Percentiles rank a stretch among this genome's conserved stretches.
These are phyloP conservation scores for Schwanniomyces pseudopolymorphus DNA, from an alignment of 805 yeast genomes.

Conservation along the genomic window DNA sequence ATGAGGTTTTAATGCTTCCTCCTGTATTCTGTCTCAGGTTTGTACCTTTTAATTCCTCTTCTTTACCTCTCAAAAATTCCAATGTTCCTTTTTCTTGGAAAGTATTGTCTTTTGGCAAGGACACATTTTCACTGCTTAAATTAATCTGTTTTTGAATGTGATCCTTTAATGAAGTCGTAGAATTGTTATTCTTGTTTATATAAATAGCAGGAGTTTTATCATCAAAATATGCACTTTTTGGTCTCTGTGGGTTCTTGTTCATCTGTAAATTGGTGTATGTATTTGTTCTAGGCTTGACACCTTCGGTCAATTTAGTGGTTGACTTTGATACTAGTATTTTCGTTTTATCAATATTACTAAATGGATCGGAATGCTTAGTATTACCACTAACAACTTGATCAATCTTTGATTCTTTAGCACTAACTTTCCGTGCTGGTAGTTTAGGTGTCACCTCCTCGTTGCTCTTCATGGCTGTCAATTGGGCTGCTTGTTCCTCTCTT, in stretches of 20 bases:
- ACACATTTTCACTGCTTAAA: slow-evolving; percentile 21
- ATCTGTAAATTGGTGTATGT: slow-evolving; percentile 7
- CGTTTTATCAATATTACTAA: slow-evolving; percentile 41
- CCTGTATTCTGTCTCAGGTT: slow-evolving; percentile 35
- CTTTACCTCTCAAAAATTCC: slow-evolving; percentile 36
- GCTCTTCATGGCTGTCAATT: not conserved
- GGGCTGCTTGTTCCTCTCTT: slow-evolving; percentile 14
- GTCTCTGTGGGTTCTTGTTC: slow-evolving; percentile 3
- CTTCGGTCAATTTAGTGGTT: slow-evolving; percentile 1
- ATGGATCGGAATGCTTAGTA: slow-evolving; percentile 33
- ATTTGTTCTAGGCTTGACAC: slow-evolving; percentile 12
- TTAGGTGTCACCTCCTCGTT: not conserved
- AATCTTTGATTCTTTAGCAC: not conserved
- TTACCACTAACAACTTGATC: not conserved
- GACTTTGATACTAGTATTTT: slow-evolving; percentile 20
- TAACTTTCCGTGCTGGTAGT: not conserved
- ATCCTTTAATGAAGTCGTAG: slow-evolving; percentile 26
- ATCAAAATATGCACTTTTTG: slow-evolving; percentile 7
- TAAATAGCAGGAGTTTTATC: slow-evolving; percentile 3
- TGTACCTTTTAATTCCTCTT: slow-evolving; percentile 16
- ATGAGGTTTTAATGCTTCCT: slow-evolving; percentile 34
- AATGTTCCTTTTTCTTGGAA: slow-evolving; percentile 28
- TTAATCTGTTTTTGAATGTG: slow-evolving; percentile 32
- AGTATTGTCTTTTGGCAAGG: slow-evolving; percentile 15
- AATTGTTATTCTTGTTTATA: not conserved